Conservation (phyloP, 108 stramenopile species). For the Pseudonitzschia pungens region DNA sequence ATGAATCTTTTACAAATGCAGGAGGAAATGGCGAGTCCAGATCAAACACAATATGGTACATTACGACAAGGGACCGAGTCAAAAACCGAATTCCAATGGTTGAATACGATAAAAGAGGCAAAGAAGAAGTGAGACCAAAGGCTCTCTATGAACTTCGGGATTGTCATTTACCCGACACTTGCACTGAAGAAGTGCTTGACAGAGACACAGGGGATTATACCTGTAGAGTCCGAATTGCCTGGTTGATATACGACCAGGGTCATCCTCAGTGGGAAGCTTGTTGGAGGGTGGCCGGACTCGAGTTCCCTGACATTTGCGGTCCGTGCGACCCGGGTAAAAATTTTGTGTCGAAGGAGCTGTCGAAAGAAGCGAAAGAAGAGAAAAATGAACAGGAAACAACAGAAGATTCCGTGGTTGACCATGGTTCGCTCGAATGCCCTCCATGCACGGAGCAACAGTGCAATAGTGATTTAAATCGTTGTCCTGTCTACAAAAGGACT, state of each 20-base stretch:
- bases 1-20: conserved; percentile 56
- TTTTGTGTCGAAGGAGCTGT: neutral
- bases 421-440: conserved; percentile 31
- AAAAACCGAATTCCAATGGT: conserved; percentile 39
- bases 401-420: neutral
- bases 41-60: conserved; percentile 80
- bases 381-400: conserved; percentile 1
- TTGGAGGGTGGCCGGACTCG: conserved; percentile 49
- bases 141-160: conserved; percentile 39
- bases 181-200: conserved; percentile 56
- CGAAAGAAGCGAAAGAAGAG: conserved; percentile 7
- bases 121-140: conserved; percentile 30
- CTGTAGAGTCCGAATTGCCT: conserved; percentile 65
- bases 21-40: conserved; percentile 77
- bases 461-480: conserved; percentile 59
- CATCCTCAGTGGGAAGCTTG: conserved; percentile 65
- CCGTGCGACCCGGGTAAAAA: conserved; percentile 50
- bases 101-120: conserved; percentile 28
- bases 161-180: conserved; percentile 64
- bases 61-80: conserved; percentile 59
- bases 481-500: conserved; percentile 49
- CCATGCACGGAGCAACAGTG: conserved; percentile 55
- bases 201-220: conserved; percentile 49
- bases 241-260: conserved; percentile 52
- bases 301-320: conserved; percentile 53